A percentile compares a stretch with the other conserved stretches of the same genome.
Evolutionary conservation across 2,329 filamentous ascomycete species (phyloP).

Genomic region (Cladorrhinum sp.): DNA sequence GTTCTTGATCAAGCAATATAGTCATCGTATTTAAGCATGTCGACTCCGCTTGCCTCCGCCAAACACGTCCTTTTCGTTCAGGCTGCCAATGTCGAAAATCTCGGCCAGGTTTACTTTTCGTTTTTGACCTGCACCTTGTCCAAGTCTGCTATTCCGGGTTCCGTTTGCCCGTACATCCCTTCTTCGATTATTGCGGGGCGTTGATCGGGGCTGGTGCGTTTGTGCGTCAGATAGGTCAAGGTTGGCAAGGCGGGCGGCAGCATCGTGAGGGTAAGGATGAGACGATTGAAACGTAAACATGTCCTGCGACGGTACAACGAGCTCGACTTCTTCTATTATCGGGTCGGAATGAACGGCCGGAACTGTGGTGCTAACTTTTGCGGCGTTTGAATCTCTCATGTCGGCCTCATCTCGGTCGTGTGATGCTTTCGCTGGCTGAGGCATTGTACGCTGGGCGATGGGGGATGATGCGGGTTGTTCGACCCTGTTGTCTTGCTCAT

Average conservation of each 20-base stretch:
- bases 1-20: neutral
- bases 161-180: constrained; percentile 17
- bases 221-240: constrained; percentile 56
- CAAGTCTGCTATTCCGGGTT: constrained; percentile 39
- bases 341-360: constrained; percentile 24
- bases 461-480: constrained; percentile 57
- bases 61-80: constrained; percentile 60
- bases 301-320: constrained; percentile 54
- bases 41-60: constrained; percentile 50
- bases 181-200: constrained; percentile 29
- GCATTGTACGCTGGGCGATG: constrained; percentile 50
- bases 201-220: constrained; percentile 35
- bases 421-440: constrained; percentile 36
- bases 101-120: constrained; percentile 70
- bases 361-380: constrained; percentile 22
- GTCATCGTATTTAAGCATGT: constrained; percentile 38
- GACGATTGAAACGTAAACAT: constrained; percentile 68
- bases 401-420: constrained; percentile 33
- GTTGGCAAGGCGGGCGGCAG: constrained; percentile 60
- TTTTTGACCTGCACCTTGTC: constrained; percentile 67
- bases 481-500: constrained; percentile 60
- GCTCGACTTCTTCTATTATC: constrained; percentile 32
- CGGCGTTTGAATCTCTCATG: constrained; percentile 38
- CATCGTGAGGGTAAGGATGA: constrained; percentile 56
- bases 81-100: constrained; percentile 68